These are phyloP conservation scores for Nepenthes mirabilis DNA, from an alignment of 148 eudicot genomes.

Conservation along the genomic window DNA sequence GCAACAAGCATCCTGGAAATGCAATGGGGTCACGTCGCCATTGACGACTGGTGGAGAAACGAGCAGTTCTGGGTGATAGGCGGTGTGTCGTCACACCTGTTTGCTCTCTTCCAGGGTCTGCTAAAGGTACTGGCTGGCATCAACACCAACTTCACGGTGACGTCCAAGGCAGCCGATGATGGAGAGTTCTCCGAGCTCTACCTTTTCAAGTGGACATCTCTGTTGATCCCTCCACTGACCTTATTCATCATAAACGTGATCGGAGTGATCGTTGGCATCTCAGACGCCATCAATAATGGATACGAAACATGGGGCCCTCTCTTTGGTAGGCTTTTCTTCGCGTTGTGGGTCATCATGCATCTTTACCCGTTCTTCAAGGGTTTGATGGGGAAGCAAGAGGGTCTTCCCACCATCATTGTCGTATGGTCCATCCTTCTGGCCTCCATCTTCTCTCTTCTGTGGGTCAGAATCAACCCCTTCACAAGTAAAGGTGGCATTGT, in stretches of 20 bases:
- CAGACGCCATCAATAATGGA: constrained; percentile 86
- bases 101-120: constrained; percentile 95
- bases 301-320: constrained; percentile 95
- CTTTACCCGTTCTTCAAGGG: constrained; percentile 95
- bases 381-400: constrained; percentile 67
- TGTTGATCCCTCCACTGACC: constrained; percentile 78
- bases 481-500: constrained; percentile 49
- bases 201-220: constrained; percentile 82
- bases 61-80: constrained; percentile 99
- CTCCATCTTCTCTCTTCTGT: constrained; percentile 75
- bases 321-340: constrained; percentile 77
- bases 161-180: constrained; percentile 88
- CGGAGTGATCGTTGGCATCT: constrained; percentile 67
- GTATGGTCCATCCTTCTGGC: constrained; percentile 92
- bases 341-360: constrained; percentile 92
- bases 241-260: constrained; percentile 66
- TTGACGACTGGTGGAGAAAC: constrained; percentile 96
- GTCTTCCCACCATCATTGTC: constrained; percentile 71
- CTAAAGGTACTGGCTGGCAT: constrained; percentile 94
- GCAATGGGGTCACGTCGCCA: constrained; percentile 86
- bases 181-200: constrained; percentile 84
- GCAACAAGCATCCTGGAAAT: constrained; percentile 80
- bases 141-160: constrained; percentile 86
- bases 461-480: constrained; percentile 93
- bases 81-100: constrained; percentile 84